Percentiles rank a stretch among this genome's conserved stretches.
Conservation (phyloP, 164 flowering plant species). For the Vitis amurensis region DNA sequence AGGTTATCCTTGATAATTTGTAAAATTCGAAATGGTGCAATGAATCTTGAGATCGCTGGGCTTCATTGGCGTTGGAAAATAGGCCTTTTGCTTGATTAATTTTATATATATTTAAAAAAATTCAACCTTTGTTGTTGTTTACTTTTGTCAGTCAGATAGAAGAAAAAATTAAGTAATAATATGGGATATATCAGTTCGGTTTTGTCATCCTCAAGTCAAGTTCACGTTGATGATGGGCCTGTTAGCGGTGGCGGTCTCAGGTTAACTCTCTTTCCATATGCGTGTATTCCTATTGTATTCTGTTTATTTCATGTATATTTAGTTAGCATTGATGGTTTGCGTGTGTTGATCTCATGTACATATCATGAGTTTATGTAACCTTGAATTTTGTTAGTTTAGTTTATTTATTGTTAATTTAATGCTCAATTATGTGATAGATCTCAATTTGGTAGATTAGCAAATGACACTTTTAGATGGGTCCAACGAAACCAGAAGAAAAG, state of each 20-base stretch:
- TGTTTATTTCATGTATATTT: too few relatives aligned
- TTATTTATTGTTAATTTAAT: too few relatives aligned
- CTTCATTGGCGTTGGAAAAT: conserved; percentile 6
- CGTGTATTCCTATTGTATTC: too few relatives aligned
- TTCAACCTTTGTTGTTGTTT: neutral
- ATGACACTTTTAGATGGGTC: too few relatives aligned
- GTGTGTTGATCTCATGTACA: too few relatives aligned
- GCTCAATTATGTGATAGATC: too few relatives aligned
- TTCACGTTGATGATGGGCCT: conserved; percentile 68
- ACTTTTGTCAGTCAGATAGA: conserved; percentile 5
- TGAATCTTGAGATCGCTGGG: conserved; percentile 10
- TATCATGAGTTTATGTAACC: too few relatives aligned
- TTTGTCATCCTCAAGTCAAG: conserved; percentile 57
- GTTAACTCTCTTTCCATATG: conserved; percentile 23
- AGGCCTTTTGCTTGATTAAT: neutral
- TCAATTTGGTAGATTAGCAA: too few relatives aligned
- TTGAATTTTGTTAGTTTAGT: too few relatives aligned
- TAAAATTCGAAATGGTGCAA: conserved; percentile 17
- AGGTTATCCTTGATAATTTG: conserved; percentile 19
- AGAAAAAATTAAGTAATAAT: conserved; percentile 8
- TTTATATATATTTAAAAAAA: too few relatives aligned
- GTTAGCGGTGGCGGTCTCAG: conserved; percentile 94
- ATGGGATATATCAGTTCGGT: conserved; percentile 84
- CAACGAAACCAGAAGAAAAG: too few relatives aligned
- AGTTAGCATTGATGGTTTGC: too few relatives aligned